Percentiles rank a stretch among this genome's conserved stretches.
These are phyloP conservation scores for Gentiana straminea DNA, from an alignment of 257 asterid species.

Conservation along the genomic window DNA sequence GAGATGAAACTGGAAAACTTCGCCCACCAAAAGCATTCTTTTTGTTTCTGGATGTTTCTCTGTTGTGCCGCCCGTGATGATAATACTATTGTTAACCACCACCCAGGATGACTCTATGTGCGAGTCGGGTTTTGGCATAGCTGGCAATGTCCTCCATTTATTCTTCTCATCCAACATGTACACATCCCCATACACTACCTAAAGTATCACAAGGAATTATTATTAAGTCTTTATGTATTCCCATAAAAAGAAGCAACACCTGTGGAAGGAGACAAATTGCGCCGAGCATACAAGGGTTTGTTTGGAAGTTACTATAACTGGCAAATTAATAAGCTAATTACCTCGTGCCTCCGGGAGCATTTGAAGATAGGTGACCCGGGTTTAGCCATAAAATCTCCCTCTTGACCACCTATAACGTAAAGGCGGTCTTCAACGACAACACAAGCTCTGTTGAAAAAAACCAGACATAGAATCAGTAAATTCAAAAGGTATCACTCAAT, in stretches of 20 bases:
- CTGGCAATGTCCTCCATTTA: slow-evolving; percentile 45
- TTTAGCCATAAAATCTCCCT: slow-evolving; percentile 78
- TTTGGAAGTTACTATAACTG: too few relatives aligned
- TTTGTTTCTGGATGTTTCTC: slow-evolving; percentile 63
- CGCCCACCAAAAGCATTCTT: slow-evolving; percentile 74
- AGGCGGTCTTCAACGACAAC: slow-evolving; percentile 45
- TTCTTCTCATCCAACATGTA: slow-evolving; percentile 51
- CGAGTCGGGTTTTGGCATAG: slow-evolving; percentile 69
- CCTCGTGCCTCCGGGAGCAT: slow-evolving; percentile 76
- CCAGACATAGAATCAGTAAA: neutral
- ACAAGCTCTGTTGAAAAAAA: slow-evolving; percentile 38
- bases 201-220: neutral
- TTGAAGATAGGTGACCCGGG: slow-evolving; percentile 75
- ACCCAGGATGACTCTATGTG: slow-evolving; percentile 67
- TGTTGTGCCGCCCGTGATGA: slow-evolving; percentile 62
- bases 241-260: neutral
- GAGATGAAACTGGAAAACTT: slow-evolving; percentile 46
- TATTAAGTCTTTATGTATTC: neutral
- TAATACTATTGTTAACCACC: slow-evolving; percentile 41
- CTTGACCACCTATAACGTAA: slow-evolving; percentile 75
- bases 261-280: too few relatives aligned
- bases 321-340: slow-evolving; percentile 7
- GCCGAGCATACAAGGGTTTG: neutral
- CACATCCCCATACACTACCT: slow-evolving; percentile 73
- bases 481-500: neutral